Conservation (phyloP, 495 filamentous ascomycete species). For the Lasiosphaeriaceae sp. region DNA sequence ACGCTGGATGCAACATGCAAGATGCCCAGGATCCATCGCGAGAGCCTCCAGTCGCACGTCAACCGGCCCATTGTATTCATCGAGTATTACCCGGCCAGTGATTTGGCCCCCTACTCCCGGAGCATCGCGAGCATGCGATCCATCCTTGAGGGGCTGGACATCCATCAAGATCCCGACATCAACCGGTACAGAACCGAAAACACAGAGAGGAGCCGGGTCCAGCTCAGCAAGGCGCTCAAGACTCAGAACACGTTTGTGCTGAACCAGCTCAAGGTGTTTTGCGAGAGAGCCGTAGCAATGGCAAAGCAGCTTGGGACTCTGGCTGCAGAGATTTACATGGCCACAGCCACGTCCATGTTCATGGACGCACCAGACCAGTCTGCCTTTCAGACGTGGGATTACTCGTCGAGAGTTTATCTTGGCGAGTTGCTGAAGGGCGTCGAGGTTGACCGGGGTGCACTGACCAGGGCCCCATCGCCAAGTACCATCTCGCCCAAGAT, state of each 20-base stretch:
- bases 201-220: conserved; percentile 18
- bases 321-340: conserved; percentile 60
- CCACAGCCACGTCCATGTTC: conserved; percentile 47
- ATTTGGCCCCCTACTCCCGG: not conserved
- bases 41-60: conserved; percentile 56
- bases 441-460: not conserved
- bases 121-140: conserved; percentile 17
- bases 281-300: conserved; percentile 41
- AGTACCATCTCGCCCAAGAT: not conserved
- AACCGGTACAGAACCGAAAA: conserved; percentile 34
- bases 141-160: conserved; percentile 39
- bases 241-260: conserved; percentile 54
- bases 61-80: conserved; percentile 54
- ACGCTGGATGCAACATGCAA: conserved; percentile 62
- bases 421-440: conserved; percentile 31
- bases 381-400: conserved; percentile 34
- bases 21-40: conserved; percentile 57
- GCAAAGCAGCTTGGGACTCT: conserved; percentile 57
- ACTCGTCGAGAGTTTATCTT: conserved; percentile 54
- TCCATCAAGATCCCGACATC: conserved; percentile 63
- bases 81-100: conserved; percentile 25
- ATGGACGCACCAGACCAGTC: conserved; percentile 20
- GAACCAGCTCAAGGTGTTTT: conserved; percentile 54
- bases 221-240: conserved; percentile 38
- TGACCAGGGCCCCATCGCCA: not conserved